Evolutionary conservation across 148 eudicot species (phyloP).

Genomic region (Rhododendron molle): DNA sequence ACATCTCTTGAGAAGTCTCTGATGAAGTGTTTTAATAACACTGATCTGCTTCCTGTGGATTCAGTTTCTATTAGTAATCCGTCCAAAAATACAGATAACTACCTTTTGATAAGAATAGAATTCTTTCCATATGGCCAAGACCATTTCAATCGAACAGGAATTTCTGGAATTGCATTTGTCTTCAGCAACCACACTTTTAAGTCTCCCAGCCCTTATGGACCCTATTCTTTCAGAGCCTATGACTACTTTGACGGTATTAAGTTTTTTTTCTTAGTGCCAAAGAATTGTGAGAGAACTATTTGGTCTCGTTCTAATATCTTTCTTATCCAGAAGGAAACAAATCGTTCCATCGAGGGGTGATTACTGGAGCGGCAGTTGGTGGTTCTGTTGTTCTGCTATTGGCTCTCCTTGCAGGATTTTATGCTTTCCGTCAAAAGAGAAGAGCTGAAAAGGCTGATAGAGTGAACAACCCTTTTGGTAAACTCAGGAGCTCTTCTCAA

Average conservation of each 20-base stretch:
- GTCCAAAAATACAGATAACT: slow-evolving; percentile 21
- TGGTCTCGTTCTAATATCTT: neutral
- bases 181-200: neutral
- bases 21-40: slow-evolving; percentile 12
- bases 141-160: neutral
- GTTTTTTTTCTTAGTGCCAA: neutral
- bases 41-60: slow-evolving; percentile 56
- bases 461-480: slow-evolving; percentile 62
- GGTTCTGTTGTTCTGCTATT: slow-evolving; percentile 37
- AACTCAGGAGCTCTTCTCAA: neutral
- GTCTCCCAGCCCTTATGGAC: neutral
- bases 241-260: neutral
- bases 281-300: neutral
- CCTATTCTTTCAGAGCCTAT: neutral
- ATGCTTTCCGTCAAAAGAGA: slow-evolving; percentile 51
- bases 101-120: slow-evolving; percentile 39
- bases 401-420: slow-evolving; percentile 41
- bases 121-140: neutral
- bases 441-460: slow-evolving; percentile 50
- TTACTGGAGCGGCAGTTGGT: slow-evolving; percentile 47
- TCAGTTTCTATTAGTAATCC: slow-evolving; percentile 58
- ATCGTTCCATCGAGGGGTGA: slow-evolving; percentile 16
- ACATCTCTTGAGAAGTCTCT: slow-evolving; percentile 33
- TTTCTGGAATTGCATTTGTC: neutral
- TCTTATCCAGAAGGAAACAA: neutral